Evolutionary conservation across 1,284 basidiomycete genomes (phyloP).

Genomic region (Papiliotrema flavescens): DNA sequence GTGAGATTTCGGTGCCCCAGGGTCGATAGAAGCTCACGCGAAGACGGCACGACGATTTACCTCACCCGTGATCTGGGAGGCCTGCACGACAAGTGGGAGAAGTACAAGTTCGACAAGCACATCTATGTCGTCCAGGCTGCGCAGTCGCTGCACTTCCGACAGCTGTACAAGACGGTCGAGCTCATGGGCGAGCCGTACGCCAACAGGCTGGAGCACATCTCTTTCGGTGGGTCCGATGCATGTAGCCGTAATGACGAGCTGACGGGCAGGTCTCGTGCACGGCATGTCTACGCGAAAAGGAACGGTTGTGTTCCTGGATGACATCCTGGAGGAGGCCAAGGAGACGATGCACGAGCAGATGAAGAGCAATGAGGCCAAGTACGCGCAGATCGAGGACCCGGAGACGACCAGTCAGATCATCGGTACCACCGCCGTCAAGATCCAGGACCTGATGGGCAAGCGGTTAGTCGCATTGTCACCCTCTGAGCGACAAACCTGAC

Average conservation of each 20-base stretch:
- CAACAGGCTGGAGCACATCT: slow-evolving; percentile 76
- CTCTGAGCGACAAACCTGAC: not conserved
- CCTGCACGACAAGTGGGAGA: slow-evolving; percentile 86
- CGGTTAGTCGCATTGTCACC: slow-evolving; percentile 54
- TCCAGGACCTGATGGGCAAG: slow-evolving; percentile 96
- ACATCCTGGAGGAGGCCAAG: slow-evolving; percentile 89
- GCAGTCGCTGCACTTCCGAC: slow-evolving; percentile 87
- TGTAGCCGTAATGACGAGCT: not conserved
- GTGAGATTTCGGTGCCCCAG: slow-evolving; percentile 48
- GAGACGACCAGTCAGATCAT: slow-evolving; percentile 77
- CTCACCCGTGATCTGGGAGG: slow-evolving; percentile 97
- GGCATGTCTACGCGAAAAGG: slow-evolving; percentile 99
- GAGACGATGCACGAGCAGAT: slow-evolving; percentile 96
- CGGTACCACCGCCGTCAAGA: slow-evolving; percentile 94
- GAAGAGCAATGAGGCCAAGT: slow-evolving; percentile 92
- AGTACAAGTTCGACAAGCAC: slow-evolving; percentile 97
- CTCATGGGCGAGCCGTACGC: slow-evolving; percentile 90
- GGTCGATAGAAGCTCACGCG: slow-evolving; percentile 1
- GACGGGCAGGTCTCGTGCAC: slow-evolving; percentile 59
- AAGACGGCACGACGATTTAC: slow-evolving; percentile 96
- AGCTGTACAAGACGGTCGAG: slow-evolving; percentile 92
- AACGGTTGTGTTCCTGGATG: slow-evolving; percentile 91
- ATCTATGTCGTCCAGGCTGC: slow-evolving; percentile 94
- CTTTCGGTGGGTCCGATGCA: slow-evolving; percentile 61
- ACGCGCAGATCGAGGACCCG: slow-evolving; percentile 82